phyloP scores from a whole-genome alignment of 306 rosid genomes.

The Gleditsia sinensis region DNA sequence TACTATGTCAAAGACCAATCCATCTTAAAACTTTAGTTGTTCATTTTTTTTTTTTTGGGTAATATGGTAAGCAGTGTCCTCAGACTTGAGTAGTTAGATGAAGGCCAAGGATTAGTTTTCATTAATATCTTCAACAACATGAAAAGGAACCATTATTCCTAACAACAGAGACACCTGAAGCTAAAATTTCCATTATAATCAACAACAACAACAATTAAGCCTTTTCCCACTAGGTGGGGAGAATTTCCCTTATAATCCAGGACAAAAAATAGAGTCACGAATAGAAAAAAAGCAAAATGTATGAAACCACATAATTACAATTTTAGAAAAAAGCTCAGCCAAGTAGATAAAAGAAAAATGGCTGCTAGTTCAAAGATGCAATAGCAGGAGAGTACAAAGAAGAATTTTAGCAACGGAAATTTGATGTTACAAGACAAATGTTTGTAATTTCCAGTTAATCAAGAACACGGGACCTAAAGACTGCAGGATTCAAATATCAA shows the following conservation, averaged over 20 bases:
- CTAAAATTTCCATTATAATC: not conserved
- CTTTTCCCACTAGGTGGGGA: too few species aligned
- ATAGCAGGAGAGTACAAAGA: not conserved
- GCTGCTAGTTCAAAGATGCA: not conserved
- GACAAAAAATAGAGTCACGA: not conserved
- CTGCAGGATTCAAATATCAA: not conserved
- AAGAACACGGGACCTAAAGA: not conserved
- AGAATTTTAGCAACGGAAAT: not conserved
- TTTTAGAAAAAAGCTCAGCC: not conserved
- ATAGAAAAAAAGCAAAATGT: conserved; percentile 1
- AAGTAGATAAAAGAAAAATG: not conserved
- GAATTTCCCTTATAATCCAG: not conserved
- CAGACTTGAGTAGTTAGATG: too few species aligned
- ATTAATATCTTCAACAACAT: not conserved
- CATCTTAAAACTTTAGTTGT: too few species aligned
- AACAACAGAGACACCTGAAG: not conserved
- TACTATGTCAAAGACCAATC: too few species aligned
- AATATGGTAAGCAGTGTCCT: too few species aligned
- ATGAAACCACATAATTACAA: not conserved
- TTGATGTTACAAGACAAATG: not conserved
- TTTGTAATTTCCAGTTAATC: conserved; percentile 1
- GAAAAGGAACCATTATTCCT: conserved; percentile 5
- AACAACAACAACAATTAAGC: too few species aligned
- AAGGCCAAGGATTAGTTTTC: too few species aligned
- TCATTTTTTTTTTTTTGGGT: too few species aligned